Evolutionary conservation across 208 protist genomes (phyloP).

Genomic region (Leptomonas pyrrhocoris): DNA sequence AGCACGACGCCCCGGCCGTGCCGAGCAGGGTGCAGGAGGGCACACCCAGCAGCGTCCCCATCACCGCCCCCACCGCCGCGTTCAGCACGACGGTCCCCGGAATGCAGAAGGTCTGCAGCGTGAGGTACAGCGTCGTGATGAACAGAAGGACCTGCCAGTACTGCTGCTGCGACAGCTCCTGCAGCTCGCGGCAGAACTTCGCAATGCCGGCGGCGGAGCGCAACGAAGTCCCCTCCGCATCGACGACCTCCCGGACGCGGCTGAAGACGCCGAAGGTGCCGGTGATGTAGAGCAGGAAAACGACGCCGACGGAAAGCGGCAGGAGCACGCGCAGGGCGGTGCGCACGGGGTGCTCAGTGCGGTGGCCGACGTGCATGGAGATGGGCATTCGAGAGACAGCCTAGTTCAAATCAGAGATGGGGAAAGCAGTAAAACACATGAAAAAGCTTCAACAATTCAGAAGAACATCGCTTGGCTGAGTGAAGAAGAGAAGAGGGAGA

Average conservation of each 20-base stretch:
- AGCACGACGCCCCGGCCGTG: constrained; percentile 58
- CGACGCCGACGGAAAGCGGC: constrained; percentile 24
- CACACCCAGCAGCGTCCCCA: constrained; percentile 74
- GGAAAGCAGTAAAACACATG: background rate
- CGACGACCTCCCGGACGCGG: constrained; percentile 32
- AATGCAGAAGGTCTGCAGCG: constrained; percentile 89
- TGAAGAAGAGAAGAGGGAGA: too few relatives aligned
- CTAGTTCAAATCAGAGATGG: background rate
- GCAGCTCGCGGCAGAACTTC: constrained; percentile 51
- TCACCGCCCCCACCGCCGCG: constrained; percentile 72
- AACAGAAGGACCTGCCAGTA: constrained; percentile 49
- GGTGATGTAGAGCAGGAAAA: constrained; percentile 45
- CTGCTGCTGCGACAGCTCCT: constrained; percentile 36
- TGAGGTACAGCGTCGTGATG: constrained; percentile 59
- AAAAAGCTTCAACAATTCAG: background rate
- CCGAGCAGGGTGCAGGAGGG: constrained; percentile 64
- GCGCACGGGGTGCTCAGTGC: constrained; percentile 3
- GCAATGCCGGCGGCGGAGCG: constrained; percentile 45
- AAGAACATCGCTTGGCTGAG: too few relatives aligned
- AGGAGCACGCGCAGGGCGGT: constrained; percentile 22
- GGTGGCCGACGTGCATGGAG: constrained; percentile 29
- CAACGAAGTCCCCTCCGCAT: constrained; percentile 37
- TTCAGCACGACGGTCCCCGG: constrained; percentile 90
- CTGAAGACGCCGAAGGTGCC: constrained; percentile 41
- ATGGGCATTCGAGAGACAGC: constrained; percentile 26